Evolutionary conservation across 495 filamentous ascomycete genomes (phyloP).

Genomic region (Penicillium arizonense): DNA sequence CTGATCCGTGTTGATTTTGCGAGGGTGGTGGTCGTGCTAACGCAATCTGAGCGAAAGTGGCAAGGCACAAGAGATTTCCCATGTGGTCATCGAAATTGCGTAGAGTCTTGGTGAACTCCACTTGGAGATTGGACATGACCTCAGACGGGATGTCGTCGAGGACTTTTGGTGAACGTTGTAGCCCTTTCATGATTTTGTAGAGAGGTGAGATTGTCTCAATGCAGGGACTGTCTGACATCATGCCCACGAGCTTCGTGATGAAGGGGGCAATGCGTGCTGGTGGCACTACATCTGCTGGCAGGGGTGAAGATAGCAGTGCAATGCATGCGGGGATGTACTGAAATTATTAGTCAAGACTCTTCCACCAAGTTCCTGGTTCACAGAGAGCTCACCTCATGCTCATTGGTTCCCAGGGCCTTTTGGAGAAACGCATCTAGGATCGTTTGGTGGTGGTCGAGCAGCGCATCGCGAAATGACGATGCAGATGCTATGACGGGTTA

Average conservation of each 20-base stretch:
- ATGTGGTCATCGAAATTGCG: constrained; percentile 46
- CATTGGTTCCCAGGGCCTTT: constrained; percentile 28
- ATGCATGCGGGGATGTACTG: constrained; percentile 41
- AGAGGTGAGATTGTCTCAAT: constrained; percentile 43
- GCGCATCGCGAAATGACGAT: constrained; percentile 33
- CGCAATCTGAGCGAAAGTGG: constrained; percentile 45
- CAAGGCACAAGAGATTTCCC: constrained; percentile 49
- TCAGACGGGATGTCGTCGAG: constrained; percentile 37
- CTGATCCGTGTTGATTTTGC: constrained; percentile 12
- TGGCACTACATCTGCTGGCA: constrained; percentile 29
- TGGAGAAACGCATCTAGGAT: constrained; percentile 43
- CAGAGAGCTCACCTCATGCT: constrained; percentile 32
- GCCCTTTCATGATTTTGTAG: constrained; percentile 36
- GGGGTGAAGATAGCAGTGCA: constrained; percentile 40
- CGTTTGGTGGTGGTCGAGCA: constrained; percentile 39
- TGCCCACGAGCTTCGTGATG: constrained; percentile 33
- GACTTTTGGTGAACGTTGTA: constrained; percentile 28
- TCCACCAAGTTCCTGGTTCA: not conserved
- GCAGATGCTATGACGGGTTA: constrained; percentile 25
- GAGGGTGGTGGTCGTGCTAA: constrained; percentile 10
- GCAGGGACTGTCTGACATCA: constrained; percentile 33
- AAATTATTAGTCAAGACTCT: constrained; percentile 1
- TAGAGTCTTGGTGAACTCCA: constrained; percentile 44
- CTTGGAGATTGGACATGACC: constrained; percentile 42
- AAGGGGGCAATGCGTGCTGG: constrained; percentile 45